phyloP scores from a whole-genome alignment of 768 basidiomycete species.

The Amanita polypyramis region DNA sequence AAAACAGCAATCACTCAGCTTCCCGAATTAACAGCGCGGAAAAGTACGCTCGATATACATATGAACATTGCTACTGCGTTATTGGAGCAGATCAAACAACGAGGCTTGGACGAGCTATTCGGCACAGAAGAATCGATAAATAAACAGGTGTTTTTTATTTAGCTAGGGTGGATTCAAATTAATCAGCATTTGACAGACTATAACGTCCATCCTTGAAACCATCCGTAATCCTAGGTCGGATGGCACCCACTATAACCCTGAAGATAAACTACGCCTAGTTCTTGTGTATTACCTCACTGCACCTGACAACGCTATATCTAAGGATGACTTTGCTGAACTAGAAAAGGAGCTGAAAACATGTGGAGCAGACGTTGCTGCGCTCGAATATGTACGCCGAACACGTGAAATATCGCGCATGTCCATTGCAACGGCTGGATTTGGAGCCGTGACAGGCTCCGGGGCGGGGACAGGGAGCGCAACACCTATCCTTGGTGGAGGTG shows the following conservation, averaged over 20 bases:
- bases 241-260: constrained; percentile 45
- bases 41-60: constrained; percentile 93
- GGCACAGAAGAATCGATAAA: constrained; percentile 87
- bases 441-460: neutral
- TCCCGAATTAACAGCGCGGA: constrained; percentile 93
- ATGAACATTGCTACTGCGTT: constrained; percentile 99
- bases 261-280: constrained; percentile 88
- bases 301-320: constrained; percentile 68
- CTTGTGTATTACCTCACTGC: constrained; percentile 93
- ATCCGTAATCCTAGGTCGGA: constrained; percentile 66
- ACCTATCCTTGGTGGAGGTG: constrained; percentile 46
- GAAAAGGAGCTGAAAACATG: constrained; percentile 78
- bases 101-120: constrained; percentile 95
- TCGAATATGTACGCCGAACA: constrained; percentile 88
- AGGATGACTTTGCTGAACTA: constrained; percentile 82
- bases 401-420: constrained; percentile 87
- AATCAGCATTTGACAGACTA: constrained; percentile 35
- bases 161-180: neutral
- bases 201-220: constrained; percentile 74
- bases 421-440: constrained; percentile 44
- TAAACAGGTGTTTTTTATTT: constrained; percentile 51
- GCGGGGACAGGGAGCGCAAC: constrained; percentile 46
- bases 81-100: constrained; percentile 88
- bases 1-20: constrained; percentile 97
- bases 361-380: constrained; percentile 72